Conservation (phyloP, 2,329 filamentous ascomycete species). For the Fusarium napiforme region DNA sequence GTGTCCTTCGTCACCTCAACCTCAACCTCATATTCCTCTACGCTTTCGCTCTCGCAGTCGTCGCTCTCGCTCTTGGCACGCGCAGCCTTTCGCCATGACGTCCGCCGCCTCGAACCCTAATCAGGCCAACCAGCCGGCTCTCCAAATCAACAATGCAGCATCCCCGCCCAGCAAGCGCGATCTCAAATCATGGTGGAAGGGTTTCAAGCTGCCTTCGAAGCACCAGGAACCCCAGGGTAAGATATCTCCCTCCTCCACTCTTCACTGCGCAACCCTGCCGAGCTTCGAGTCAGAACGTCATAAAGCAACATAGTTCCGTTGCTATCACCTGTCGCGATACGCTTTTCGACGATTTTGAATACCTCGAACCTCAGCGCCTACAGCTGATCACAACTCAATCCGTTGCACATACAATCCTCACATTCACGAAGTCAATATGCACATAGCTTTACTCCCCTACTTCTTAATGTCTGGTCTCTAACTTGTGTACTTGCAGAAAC, state of each 20-base stretch:
- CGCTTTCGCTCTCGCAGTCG: background rate
- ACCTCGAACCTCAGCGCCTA: background rate
- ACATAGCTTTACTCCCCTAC: background rate
- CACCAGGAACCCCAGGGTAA: slow-evolving; percentile 67
- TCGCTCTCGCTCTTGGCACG: slow-evolving; percentile 18
- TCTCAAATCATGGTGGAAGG: slow-evolving; percentile 96
- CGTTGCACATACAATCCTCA: slow-evolving; percentile 1
- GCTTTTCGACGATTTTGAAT: background rate
- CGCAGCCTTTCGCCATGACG: slow-evolving; percentile 47
- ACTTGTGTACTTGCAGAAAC: slow-evolving; percentile 52
- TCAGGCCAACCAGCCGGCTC: slow-evolving; percentile 47
- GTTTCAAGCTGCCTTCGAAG: slow-evolving; percentile 79
- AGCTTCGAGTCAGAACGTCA: slow-evolving; percentile 5
- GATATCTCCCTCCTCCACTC: slow-evolving; percentile 10
- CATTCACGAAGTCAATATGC: background rate
- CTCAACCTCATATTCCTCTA: slow-evolving; percentile 13
- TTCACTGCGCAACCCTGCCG: slow-evolving; percentile 7
- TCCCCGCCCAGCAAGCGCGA: slow-evolving; percentile 88
- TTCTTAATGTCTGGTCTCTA: slow-evolving; percentile 22
- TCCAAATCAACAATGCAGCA: slow-evolving; percentile 55
- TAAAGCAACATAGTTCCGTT: background rate
- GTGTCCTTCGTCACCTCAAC: slow-evolving; percentile 31
- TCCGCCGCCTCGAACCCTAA: slow-evolving; percentile 50
- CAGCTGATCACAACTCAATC: background rate
- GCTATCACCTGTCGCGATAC: slow-evolving; percentile 6